Base-by-base conservation (phyloP, 176 grass and related monocot genomes). In the Stipa capillata region DNA sequence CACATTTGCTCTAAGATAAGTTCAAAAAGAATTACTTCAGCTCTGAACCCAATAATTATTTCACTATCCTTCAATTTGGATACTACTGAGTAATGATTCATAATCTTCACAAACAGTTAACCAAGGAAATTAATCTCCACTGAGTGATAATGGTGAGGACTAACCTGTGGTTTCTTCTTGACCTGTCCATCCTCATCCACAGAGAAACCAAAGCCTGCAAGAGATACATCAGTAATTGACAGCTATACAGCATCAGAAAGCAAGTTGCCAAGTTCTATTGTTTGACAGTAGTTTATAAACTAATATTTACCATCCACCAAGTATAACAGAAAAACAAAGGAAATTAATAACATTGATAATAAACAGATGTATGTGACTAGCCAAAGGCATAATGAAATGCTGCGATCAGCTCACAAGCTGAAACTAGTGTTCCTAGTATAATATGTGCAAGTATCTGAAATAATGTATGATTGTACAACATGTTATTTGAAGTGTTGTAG, bases 121-220 rank as follows among this genome's bases (percentile, higher is more conserved):
- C 25, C 14, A 71, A 54, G 11, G 21, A 31, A 73, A 42, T 32
- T 41, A 14, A 69, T 34, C 8, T 43, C n/a, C 14, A 58, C 11
- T 10, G 20, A 33, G 48, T 20, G 31, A 53, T 25, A 62, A 61
- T 51, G 61, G 8, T 31, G 45, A 54, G 25, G 8, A 84, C 29
- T 66, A 61, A 85, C 94, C 69, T 97, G 95, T 15, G 88, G 92
- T 50, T 98, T 97, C 82, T 97, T 97, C 70, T 83, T 81, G n/a
- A 94, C 69, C n/a, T 80, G 61, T 41, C 87, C 92, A n/a, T 86
- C 84, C 17, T 91, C 87, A 13, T 89, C 87, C 41, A 92, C 82
- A 83, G 90, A 94, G 84, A 94, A 94, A 44, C 95, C 92, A 87
- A 94, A 98, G 47, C 89, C 95, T 94, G 56, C 18, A 79, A 77